Base-by-base conservation (phyloP, 2,329 filamentous ascomycete genomes). In the Fusarium napiforme region DNA sequence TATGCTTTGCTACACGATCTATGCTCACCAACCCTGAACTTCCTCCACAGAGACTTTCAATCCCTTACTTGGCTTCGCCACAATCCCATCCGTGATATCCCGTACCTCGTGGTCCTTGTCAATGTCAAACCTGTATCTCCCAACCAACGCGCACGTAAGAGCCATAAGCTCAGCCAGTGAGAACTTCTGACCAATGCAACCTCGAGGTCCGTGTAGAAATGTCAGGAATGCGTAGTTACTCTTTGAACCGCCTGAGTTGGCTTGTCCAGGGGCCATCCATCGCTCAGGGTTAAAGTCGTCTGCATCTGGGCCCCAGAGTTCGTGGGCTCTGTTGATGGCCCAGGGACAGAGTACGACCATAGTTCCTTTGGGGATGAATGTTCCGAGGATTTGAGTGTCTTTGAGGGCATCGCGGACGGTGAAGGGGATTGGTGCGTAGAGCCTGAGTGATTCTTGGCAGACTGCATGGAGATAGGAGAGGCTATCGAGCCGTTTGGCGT, bases 221-320 rank as follows among this genome's bases (percentile, higher is more conserved):
- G 93, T 95, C 82, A 95, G 79, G 71, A 92, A 90, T 3, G 88
- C 87, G 79, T 92, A 95, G 78, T 93, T 93, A 60, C 86, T 92
- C 8, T 85, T 84, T 1, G 92, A 90, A 7, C 92, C 91, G 5
- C 93, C 93, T 11, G 87, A 89, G 60, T 90, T 80, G 16, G 69
- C 66, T 34, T 72, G 60, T 0, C 65, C 65, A 5, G 69, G 72
- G 4, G 45, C 56, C 62, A 79, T 73, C 84, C 83, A 85, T 46
- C 83, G 80, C 26, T 81, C 79, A 2, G 83, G 83, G 23, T 80
- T 76, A 60, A 84, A 83, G 23, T 79, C 75, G 36, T 79, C 75
- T 9, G 78, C 82, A 34, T 83, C 79, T 0, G 76, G 67, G 2
- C 83, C 83, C 83, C 83, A 84, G 21, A 83, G 76, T 5, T 62